Percentiles rank a stretch among this genome's conserved stretches.
phyloP scores from a whole-genome alignment of 2,329 filamentous ascomycete species.

The Gnomoniopsis smithogilvyi region DNA sequence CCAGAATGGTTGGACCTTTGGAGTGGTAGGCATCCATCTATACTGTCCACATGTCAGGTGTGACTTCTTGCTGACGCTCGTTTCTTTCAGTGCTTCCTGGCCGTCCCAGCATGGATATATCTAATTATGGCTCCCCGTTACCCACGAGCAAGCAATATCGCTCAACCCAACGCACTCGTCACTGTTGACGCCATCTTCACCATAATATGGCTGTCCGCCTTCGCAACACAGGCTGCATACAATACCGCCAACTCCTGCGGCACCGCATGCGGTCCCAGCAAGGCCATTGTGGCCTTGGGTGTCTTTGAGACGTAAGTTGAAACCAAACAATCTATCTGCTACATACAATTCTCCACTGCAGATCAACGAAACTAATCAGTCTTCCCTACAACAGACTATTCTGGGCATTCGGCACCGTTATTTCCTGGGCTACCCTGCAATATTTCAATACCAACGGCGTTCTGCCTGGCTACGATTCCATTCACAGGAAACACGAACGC shows the following conservation, averaged over 20 bases:
- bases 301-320: slow-evolving; percentile 59
- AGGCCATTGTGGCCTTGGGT: slow-evolving; percentile 59
- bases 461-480: slow-evolving; percentile 59
- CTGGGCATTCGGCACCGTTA: slow-evolving; percentile 48
- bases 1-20: slow-evolving; percentile 62
- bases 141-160: slow-evolving; percentile 57
- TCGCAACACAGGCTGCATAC: slow-evolving; percentile 62
- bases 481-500: slow-evolving; percentile 19
- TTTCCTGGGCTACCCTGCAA: slow-evolving; percentile 58
- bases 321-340: not conserved
- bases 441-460: slow-evolving; percentile 61
- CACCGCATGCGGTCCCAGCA: slow-evolving; percentile 56
- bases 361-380: slow-evolving; percentile 16
- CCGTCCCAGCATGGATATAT: slow-evolving; percentile 62
- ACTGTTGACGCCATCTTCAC: slow-evolving; percentile 54
- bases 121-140: slow-evolving; percentile 63
- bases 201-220: slow-evolving; percentile 65
- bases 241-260: slow-evolving; percentile 56
- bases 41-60: not conserved
- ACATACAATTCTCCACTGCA: not conserved
- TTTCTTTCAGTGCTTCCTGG: slow-evolving; percentile 57
- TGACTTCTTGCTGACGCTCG: not conserved
- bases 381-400: slow-evolving; percentile 43
- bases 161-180: slow-evolving; percentile 60
- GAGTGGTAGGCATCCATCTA: slow-evolving; percentile 40